These are phyloP conservation scores for Annulohypoxylon maeteangense DNA, from an alignment of 495 filamentous ascomycete species.

Conservation along the genomic window DNA sequence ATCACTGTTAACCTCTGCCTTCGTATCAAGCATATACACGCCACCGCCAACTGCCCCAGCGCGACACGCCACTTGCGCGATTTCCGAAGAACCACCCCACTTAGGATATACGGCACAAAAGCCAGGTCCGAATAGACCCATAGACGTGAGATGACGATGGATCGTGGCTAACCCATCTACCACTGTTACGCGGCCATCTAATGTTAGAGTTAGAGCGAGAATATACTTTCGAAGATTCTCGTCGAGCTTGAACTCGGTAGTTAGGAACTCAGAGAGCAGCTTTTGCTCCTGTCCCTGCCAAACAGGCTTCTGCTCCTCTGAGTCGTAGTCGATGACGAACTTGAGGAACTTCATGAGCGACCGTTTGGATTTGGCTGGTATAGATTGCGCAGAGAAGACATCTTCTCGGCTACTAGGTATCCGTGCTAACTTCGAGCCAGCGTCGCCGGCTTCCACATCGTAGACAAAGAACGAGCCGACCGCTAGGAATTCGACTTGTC, in stretches of 20 bases:
- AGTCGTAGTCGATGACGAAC: slow-evolving; percentile 72
- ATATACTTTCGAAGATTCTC: slow-evolving; percentile 74
- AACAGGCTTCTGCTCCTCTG: slow-evolving; percentile 60
- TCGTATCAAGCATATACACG: slow-evolving; percentile 82
- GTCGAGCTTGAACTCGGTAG: slow-evolving; percentile 78
- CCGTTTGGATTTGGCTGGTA: slow-evolving; percentile 81
- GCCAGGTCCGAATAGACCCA: slow-evolving; percentile 85
- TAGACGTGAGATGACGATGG: slow-evolving; percentile 82
- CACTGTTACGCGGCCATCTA: slow-evolving; percentile 65
- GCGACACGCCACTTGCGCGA: slow-evolving; percentile 91
- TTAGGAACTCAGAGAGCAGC: slow-evolving; percentile 72
- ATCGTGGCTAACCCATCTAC: slow-evolving; percentile 74
- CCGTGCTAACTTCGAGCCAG: slow-evolving; percentile 58
- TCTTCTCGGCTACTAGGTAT: slow-evolving; percentile 90
- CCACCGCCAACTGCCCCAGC: slow-evolving; percentile 92
- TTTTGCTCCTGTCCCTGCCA: slow-evolving; percentile 60
- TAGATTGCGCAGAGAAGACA: slow-evolving; percentile 76
- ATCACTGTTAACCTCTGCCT: slow-evolving; percentile 22
- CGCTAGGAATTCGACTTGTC: slow-evolving; percentile 91
- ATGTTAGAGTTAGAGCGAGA: slow-evolving; percentile 80
- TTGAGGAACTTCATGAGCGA: slow-evolving; percentile 89
- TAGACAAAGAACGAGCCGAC: slow-evolving; percentile 95
- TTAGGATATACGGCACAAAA: slow-evolving; percentile 88
- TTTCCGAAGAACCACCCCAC: slow-evolving; percentile 93
- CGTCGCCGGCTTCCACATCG: slow-evolving; percentile 42